Percentiles rank a stretch among this genome's conserved stretches.
These are phyloP conservation scores for Dioscorea cayenensis DNA, from an alignment of 116 monocot species.

Conservation along the genomic window DNA sequence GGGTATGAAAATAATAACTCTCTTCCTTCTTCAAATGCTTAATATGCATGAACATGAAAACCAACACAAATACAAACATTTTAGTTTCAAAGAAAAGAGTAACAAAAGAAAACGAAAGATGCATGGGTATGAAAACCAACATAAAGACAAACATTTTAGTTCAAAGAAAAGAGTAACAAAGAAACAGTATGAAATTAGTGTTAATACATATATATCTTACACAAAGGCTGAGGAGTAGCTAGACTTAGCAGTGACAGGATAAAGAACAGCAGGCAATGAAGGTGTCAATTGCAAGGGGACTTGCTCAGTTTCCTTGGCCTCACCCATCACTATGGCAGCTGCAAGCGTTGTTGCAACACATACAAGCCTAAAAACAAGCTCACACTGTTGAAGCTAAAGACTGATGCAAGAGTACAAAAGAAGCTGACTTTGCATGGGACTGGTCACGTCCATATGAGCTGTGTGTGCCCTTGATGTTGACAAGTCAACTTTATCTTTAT, in stretches of 20 bases:
- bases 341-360: conserved; percentile 10
- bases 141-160: background rate
- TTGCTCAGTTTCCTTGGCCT: conserved; percentile 19
- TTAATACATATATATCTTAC: conserved; percentile 4
- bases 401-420: too few relatives aligned
- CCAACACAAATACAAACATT: background rate
- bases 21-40: background rate
- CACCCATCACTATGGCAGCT: conserved; percentile 24
- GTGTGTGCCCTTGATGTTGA: too few relatives aligned
- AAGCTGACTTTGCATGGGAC: too few relatives aligned
- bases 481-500: too few relatives aligned
- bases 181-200: background rate
- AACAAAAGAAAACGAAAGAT: too few relatives aligned
- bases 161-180: background rate
- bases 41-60: background rate
- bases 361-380: conserved; percentile 8
- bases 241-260: conserved; percentile 14
- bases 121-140: too few relatives aligned
- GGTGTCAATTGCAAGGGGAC: background rate
- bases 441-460: too few relatives aligned
- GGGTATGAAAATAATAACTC: background rate
- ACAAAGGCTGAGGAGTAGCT: conserved; percentile 24
- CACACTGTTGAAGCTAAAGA: too few relatives aligned
- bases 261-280: background rate
- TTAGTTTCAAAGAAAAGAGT: background rate